Percentiles rank a stretch among this genome's conserved stretches.
phyloP scores from a whole-genome alignment of 768 basidiomycete species.

The Trametes meyenii region DNA sequence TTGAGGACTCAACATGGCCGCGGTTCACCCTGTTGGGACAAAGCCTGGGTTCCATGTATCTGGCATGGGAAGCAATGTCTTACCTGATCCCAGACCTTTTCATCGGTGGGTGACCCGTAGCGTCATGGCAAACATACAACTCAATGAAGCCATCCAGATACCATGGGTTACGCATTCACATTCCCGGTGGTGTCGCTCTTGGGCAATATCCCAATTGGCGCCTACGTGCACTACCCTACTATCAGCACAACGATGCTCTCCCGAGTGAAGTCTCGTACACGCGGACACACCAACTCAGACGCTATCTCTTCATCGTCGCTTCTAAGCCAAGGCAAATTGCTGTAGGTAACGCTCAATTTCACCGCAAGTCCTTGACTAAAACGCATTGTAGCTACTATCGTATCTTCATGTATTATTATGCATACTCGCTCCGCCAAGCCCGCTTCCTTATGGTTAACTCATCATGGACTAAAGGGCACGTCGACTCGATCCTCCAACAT shows the following conservation, averaged over 20 bases:
- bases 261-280: conserved; percentile 64
- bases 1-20: conserved; percentile 84
- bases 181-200: conserved; percentile 75
- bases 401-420: conserved; percentile 83
- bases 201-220: conserved; percentile 71
- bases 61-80: conserved; percentile 83
- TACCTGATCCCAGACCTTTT: conserved; percentile 85
- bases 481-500: conserved; percentile 70
- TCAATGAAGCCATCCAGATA: conserved; percentile 54
- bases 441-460: conserved; percentile 92
- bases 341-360: conserved; percentile 44
- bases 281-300: conserved; percentile 65
- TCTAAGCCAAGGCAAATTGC: conserved; percentile 62
- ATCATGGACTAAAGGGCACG: conserved; percentile 88
- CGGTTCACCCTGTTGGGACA: conserved; percentile 93
- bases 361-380: not conserved
- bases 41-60: conserved; percentile 82
- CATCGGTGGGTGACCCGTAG: conserved; percentile 60
- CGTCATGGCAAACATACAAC: not conserved
- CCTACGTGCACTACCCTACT: conserved; percentile 96
- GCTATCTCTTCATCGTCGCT: conserved; percentile 56
- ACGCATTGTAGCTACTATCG: conserved; percentile 73
- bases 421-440: conserved; percentile 69
- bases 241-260: conserved; percentile 94
- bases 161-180: conserved; percentile 98